These are phyloP conservation scores for Kockovaella imperatae DNA, from an alignment of 768 basidiomycete species.

Conservation along the genomic window DNA sequence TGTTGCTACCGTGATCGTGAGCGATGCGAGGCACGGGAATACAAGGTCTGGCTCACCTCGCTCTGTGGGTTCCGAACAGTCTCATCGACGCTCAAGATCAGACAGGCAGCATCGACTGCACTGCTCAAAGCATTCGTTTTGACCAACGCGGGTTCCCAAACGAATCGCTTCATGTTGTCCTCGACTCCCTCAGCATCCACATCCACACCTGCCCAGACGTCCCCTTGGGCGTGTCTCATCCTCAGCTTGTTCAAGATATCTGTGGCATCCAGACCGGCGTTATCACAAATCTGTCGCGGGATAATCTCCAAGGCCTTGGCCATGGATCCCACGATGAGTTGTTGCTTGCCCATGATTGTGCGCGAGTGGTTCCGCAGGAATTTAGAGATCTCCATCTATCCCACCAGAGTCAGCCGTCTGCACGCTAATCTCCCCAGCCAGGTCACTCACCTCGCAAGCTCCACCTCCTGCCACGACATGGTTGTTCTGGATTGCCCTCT, in stretches of 20 bases:
- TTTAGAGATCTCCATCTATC: conserved; percentile 93
- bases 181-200: conserved; percentile 81
- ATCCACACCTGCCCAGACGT: conserved; percentile 88
- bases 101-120: conserved; percentile 89
- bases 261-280: conserved; percentile 94
- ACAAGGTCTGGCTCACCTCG: conserved; percentile 54
- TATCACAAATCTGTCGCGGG: conserved; percentile 96
- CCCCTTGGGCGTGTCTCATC: conserved; percentile 85
- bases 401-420: not conserved
- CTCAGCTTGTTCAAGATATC: conserved; percentile 95
- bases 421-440: not conserved
- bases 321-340: conserved; percentile 87
- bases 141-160: conserved; percentile 95
- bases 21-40: not conserved
- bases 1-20: conserved; percentile 9
- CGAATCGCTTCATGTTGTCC: conserved; percentile 94
- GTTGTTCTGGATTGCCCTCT: conserved; percentile 88
- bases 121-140: conserved; percentile 93
- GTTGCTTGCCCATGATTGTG: conserved; percentile 89
- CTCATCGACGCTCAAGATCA: conserved; percentile 94
- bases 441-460: conserved; percentile 70
- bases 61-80: conserved; percentile 93
- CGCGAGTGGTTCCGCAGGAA: conserved; percentile 83
- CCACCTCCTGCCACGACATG: conserved; percentile 97
- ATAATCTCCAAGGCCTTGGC: conserved; percentile 97